Percentiles rank a stretch among this genome's conserved stretches.
Evolutionary conservation across 1,284 basidiomycete species (phyloP).

Genomic region (Fereydounia khargensis): DNA sequence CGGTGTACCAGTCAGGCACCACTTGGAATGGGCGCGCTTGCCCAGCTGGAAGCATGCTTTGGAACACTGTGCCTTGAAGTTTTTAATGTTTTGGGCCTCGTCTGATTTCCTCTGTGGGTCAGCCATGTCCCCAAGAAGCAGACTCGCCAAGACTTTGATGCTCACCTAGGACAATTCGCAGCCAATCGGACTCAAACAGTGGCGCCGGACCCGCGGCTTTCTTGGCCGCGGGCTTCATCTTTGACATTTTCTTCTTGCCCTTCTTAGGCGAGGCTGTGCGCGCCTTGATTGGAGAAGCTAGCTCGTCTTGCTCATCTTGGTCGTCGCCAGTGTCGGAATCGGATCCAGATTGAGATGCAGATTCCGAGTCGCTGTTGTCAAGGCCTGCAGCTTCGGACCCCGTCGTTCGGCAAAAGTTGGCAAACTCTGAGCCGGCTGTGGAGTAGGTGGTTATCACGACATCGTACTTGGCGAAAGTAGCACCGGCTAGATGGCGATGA

Average conservation of each 20-base stretch:
- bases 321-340: too few relatives aligned
- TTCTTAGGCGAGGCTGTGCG: background rate
- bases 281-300: too few relatives aligned
- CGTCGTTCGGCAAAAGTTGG: too few relatives aligned
- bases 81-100: conserved; percentile 97
- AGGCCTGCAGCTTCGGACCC: too few relatives aligned
- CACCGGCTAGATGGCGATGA: too few relatives aligned
- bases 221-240: conserved; percentile 55
- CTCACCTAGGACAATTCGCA: conserved; percentile 77
- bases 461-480: conserved; percentile 33
- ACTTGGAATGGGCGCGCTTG: conserved; percentile 32
- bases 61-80: conserved; percentile 74
- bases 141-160: too few relatives aligned
- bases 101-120: conserved; percentile 62
- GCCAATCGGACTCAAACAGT: conserved; percentile 78
- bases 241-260: conserved; percentile 60
- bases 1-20: conserved; percentile 59
- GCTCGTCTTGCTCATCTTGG: too few relatives aligned
- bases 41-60: conserved; percentile 75
- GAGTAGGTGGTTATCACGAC: conserved; percentile 53
- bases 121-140: background rate
- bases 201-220: conserved; percentile 59
- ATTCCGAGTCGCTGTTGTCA: conserved; percentile 52
- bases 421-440: conserved; percentile 43
- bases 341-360: too few relatives aligned